Conservation (phyloP, 1,139 yeast species). For the Zygosaccharomyces pseudobailii region DNA sequence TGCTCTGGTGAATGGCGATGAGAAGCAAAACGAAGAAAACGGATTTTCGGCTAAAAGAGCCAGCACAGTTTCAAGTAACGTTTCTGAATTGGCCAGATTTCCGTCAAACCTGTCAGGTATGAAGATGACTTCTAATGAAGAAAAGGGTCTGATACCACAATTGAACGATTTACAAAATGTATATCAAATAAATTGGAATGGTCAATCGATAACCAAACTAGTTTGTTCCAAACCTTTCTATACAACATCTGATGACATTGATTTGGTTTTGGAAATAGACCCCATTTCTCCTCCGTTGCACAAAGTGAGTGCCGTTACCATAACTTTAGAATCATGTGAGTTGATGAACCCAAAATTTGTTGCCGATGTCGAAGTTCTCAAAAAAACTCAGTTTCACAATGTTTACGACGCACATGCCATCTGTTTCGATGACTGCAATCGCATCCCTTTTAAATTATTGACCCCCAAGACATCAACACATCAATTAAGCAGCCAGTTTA, state of each 20-base stretch:
- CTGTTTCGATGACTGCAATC: slow-evolving; percentile 25
- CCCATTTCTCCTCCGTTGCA: slow-evolving; percentile 7
- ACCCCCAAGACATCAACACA: slow-evolving; percentile 33
- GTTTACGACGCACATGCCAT: slow-evolving; percentile 32
- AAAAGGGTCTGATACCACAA: slow-evolving; percentile 23
- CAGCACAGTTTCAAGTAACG: slow-evolving; percentile 6
- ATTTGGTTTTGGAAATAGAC: slow-evolving; percentile 35
- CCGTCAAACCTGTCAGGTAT: not conserved
- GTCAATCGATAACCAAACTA: slow-evolving; percentile 32
- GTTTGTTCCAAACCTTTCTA: slow-evolving; percentile 42
- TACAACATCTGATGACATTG: slow-evolving; percentile 48
- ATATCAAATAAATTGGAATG: slow-evolving; percentile 35
- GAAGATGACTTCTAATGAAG: slow-evolving; percentile 1
- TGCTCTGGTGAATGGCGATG: slow-evolving; percentile 4
- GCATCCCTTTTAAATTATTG: slow-evolving; percentile 30
- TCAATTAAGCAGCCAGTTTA: slow-evolving; percentile 36
- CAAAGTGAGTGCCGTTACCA: slow-evolving; percentile 32
- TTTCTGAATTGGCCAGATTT: slow-evolving; percentile 3
- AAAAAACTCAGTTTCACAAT: slow-evolving; percentile 18
- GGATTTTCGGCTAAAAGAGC: slow-evolving; percentile 6
- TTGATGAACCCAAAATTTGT: slow-evolving; percentile 30
- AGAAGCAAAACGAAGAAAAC: slow-evolving; percentile 1
- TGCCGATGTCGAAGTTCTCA: slow-evolving; percentile 9
- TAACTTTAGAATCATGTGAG: slow-evolving; percentile 34
- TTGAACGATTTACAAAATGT: slow-evolving; percentile 32